Percentiles rank a stretch among this genome's conserved stretches.
Evolutionary conservation across 768 basidiomycete genomes (phyloP).

Genomic region (Tricholoma flavovirens): DNA sequence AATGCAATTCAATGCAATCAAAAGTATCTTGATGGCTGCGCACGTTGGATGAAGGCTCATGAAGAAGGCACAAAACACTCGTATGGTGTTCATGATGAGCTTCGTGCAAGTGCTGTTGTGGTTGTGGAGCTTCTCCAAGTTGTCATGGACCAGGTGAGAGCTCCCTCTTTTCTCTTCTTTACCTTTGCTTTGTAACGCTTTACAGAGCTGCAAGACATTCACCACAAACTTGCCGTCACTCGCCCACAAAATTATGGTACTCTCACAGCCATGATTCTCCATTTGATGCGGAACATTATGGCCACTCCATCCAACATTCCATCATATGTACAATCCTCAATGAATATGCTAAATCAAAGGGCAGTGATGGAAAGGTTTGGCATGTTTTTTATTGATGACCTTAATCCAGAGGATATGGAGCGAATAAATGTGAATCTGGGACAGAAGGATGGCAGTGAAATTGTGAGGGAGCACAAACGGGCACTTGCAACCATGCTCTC

Average conservation of each 20-base stretch:
- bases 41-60: not conserved
- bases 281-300: not conserved
- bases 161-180: not conserved
- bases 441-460: not conserved
- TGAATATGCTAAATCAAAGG: not conserved
- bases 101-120: not conserved
- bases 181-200: not conserved
- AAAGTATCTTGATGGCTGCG: not conserved
- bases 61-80: not conserved
- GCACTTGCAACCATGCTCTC: not conserved
- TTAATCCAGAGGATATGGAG: not conserved
- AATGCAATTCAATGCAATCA: not conserved
- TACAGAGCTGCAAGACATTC: not conserved
- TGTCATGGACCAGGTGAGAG: not conserved
- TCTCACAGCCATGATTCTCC: not conserved
- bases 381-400: not conserved
- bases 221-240: not conserved
- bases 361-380: not conserved
- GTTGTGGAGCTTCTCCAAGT: not conserved
- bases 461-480: not conserved
- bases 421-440: not conserved
- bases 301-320: not conserved
- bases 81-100: not conserved
- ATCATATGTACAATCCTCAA: not conserved
- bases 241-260: not conserved